Conservation (phyloP, 139 green algal species). For the Haematococcus lacustris region DNA sequence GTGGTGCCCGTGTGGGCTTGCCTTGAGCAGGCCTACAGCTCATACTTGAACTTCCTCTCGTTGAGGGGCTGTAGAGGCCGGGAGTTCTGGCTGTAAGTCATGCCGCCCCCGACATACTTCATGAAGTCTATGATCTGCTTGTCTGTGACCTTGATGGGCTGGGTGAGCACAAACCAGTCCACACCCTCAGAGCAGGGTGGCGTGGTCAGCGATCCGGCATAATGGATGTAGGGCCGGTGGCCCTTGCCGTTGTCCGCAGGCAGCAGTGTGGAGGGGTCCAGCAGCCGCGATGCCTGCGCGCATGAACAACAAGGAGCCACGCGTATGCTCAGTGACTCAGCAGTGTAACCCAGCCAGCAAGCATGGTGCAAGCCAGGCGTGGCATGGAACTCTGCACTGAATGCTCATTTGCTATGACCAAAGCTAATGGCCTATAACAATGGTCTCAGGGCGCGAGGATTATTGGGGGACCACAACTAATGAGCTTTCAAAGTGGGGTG, state of each 20-base stretch:
- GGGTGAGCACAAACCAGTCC: slow-evolving; percentile 67
- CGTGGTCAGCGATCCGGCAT: slow-evolving; percentile 79
- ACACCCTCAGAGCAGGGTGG: slow-evolving; percentile 77
- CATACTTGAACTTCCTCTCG: slow-evolving; percentile 31
- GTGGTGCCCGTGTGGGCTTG: too few species aligned
- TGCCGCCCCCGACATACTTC: slow-evolving; percentile 31
- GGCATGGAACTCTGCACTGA: too few species aligned
- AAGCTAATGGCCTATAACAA: too few species aligned
- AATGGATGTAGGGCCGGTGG: slow-evolving; percentile 53
- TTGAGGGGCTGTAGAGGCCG: slow-evolving; percentile 44
- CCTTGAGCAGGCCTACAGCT: too few species aligned
- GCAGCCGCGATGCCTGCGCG: slow-evolving; percentile 6
- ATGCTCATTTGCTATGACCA: too few species aligned
- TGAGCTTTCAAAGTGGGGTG: too few species aligned
- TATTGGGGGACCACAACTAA: too few species aligned
- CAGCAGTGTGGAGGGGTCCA: slow-evolving; percentile 47
- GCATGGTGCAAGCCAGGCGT: too few species aligned
- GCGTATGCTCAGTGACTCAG: background rate
- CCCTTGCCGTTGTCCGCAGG: slow-evolving; percentile 19
- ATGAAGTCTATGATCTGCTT: slow-evolving; percentile 56
- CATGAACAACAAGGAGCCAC: background rate
- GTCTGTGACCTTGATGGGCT: slow-evolving; percentile 38
- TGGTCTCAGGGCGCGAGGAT: too few species aligned
- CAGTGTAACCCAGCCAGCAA: too few species aligned
- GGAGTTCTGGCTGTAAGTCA: slow-evolving; percentile 35